phyloP scores from a whole-genome alignment of 495 filamentous ascomycete species.

The Cairneyella variabilis region DNA sequence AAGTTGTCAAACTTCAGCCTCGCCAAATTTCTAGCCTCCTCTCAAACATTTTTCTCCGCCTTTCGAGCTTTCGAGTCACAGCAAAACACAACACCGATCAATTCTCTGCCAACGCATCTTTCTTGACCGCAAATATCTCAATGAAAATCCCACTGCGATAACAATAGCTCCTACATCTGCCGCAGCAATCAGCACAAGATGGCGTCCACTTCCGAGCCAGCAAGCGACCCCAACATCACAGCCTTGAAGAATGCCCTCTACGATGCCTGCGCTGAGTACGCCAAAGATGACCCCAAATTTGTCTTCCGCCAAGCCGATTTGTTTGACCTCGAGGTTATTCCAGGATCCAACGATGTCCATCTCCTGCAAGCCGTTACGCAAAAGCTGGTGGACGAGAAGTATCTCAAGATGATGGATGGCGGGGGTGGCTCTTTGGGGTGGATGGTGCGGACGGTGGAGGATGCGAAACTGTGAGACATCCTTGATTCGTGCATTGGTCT shows the following conservation, averaged over 20 bases:
- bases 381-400: constrained; percentile 58
- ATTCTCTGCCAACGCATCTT: too few species aligned
- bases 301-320: constrained; percentile 68
- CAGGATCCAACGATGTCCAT: constrained; percentile 43
- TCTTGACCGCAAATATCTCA: too few species aligned
- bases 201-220: constrained; percentile 10
- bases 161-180: constrained; percentile 7
- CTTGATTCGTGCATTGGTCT: background rate
- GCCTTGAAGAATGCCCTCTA: constrained; percentile 17
- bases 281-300: constrained; percentile 31
- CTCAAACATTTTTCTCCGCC: background rate
- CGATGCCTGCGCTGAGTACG: background rate
- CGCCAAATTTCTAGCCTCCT: background rate
- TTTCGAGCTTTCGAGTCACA: too few species aligned
- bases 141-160: constrained; percentile 18
- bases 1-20: too few species aligned
- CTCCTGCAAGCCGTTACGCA: constrained; percentile 59
- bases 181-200: constrained; percentile 2
- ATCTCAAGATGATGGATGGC: constrained; percentile 57
- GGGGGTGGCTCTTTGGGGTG: constrained; percentile 58
- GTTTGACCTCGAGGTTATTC: constrained; percentile 55
- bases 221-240: constrained; percentile 6
- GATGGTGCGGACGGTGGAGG: constrained; percentile 61
- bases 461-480: constrained; percentile 62
- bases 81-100: too few species aligned